A percentile compares a stretch with the other conserved stretches of the same genome.
Evolutionary conservation across 2,329 filamentous ascomycete genomes (phyloP).

Genomic region (Ploettnerulaceae sp.): DNA sequence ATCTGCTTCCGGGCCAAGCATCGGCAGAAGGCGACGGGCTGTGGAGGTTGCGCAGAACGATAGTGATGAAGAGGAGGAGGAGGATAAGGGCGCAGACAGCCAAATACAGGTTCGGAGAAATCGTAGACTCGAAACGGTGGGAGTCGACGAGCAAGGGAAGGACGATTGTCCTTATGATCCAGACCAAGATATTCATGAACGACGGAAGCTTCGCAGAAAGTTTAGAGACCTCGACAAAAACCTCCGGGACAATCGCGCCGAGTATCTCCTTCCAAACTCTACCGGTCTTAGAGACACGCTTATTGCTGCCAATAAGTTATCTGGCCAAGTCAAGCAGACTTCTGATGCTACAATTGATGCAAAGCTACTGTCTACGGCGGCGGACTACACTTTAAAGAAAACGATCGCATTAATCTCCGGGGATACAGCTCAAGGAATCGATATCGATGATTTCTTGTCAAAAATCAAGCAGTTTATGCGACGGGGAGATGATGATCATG

Average conservation of each 20-base stretch:
- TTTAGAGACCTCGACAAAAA: constrained; percentile 62
- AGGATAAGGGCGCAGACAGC: background rate
- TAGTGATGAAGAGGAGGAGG: background rate
- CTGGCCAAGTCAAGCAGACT: constrained; percentile 74
- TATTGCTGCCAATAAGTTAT: constrained; percentile 58
- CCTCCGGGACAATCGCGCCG: constrained; percentile 61
- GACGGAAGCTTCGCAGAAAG: constrained; percentile 63
- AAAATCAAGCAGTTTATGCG: constrained; percentile 87
- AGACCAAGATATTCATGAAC: constrained; percentile 71
- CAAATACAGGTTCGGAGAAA: constrained; percentile 13
- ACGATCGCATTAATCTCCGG: constrained; percentile 70
- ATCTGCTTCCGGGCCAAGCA: constrained; percentile 5
- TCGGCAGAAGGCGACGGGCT: background rate
- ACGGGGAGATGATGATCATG: constrained; percentile 52
- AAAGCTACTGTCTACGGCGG: constrained; percentile 73
- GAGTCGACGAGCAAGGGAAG: constrained; percentile 18
- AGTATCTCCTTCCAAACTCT: constrained; percentile 63
- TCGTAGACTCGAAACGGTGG: constrained; percentile 25
- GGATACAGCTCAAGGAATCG: constrained; percentile 67
- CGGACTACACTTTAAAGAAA: constrained; percentile 76
- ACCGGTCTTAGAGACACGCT: constrained; percentile 62
- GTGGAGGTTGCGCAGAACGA: background rate
- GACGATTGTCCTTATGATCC: constrained; percentile 62
- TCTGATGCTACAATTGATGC: constrained; percentile 88
- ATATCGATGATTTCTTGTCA: constrained; percentile 86